Evolutionary conservation across 78 protist species (phyloP).

Genomic region (slime mould (Dictyostelium discoideum)): dicty_2.7 NC_007088.5:2363501-2364000

Average conservation of each 20-base stretch:
- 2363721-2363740: conserved; percentile 50
- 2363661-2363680: neutral
- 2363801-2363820: conserved; percentile 21
- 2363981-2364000: neutral
- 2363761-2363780: conserved; percentile 71
- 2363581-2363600: conserved; percentile 77
- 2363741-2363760: conserved; percentile 79
- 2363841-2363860: neutral
- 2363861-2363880: neutral
- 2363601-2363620: conserved; percentile 59
- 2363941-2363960: too few species aligned
- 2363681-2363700: neutral
- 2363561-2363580: neutral
- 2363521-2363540: too few species aligned
- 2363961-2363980: too few species aligned
- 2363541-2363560: too few species aligned
- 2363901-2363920: neutral
- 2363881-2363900: neutral
- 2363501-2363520: neutral
- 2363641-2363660: neutral
- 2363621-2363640: conserved; percentile 54
- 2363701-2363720: neutral
- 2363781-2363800: conserved; percentile 55
- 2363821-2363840: neutral
- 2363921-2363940: too few species aligned